phyloP scores from a whole-genome alignment of 139 green algal genomes.

The Chlamydomonas schloesseri region DNA sequence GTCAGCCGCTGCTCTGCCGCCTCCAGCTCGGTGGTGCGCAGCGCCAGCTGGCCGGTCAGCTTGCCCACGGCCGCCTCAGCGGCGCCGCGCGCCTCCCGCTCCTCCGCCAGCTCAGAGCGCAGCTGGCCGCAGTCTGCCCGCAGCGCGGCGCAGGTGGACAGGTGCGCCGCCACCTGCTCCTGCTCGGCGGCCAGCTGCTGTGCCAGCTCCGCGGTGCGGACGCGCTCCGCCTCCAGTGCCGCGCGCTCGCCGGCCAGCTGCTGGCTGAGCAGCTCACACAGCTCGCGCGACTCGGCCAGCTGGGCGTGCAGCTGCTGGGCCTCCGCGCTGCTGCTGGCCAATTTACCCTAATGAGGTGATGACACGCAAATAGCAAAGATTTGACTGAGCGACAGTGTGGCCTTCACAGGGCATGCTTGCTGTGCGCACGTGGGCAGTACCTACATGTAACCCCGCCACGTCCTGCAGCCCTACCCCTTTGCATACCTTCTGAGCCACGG shows the following conservation, averaged over 20 bases:
- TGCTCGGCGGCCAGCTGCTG: background rate
- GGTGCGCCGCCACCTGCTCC: constrained; percentile 10
- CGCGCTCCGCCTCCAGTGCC: background rate
- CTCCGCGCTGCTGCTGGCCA: constrained; percentile 5
- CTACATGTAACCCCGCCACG: too few relatives aligned
- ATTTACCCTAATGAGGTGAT: background rate
- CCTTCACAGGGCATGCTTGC: too few relatives aligned
- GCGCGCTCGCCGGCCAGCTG: background rate
- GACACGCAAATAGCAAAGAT: too few relatives aligned
- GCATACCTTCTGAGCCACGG: constrained; percentile 21
- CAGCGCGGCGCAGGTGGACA: background rate
- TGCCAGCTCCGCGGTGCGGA: background rate
- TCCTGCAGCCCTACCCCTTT: background rate
- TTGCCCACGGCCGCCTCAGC: constrained; percentile 17
- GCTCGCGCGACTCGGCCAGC: background rate
- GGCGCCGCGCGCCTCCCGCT: background rate
- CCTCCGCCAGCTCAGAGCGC: background rate
- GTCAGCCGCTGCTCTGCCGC: background rate
- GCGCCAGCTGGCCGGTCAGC: background rate
- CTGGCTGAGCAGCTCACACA: background rate
- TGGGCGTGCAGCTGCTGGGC: background rate
- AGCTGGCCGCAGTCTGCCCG: constrained; percentile 19
- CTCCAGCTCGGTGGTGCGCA: constrained; percentile 9
- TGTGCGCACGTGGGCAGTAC: too few relatives aligned
- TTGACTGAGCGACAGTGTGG: too few relatives aligned